Base-by-base conservation (phyloP, 768 basidiomycete genomes). In the Suillus lakei region DNA sequence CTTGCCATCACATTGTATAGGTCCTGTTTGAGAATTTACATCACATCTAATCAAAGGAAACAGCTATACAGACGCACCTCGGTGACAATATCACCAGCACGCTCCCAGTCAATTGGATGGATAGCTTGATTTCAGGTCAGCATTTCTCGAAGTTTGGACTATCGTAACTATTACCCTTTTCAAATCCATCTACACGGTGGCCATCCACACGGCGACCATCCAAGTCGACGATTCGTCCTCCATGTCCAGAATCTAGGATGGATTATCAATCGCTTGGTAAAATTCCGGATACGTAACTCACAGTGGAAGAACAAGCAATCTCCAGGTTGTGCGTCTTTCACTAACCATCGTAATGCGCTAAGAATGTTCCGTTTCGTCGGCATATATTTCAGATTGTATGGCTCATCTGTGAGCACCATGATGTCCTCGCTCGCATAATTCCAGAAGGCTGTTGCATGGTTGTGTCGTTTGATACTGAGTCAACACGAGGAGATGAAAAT, bases 241-340 rank as follows among this genome's bases (percentile, higher is more conserved):
- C 58, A 41, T 59, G 58, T 41, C 58, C 58, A 41, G 58, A 59
- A 28, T 41, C 58, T 59, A n/a, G 26, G 18, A 21, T 28, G 5
- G 2, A 41, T 21, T 26, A 28, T 41, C 26, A 59, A 28, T 28
- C 5, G 0, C 26, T 41, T 41, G 6, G 10, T 59, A 28, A 7
- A 13, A 21, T 21, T 18, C 12, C 18, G 2, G 18, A 39, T 23
- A 41, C 39, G 18, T 6, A 12, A 41, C 58, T 64, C 53, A 67
- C 86, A 91, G 66, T 91, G 90, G 69, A 91, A 87, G 74, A 91
- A 90, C 8, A 91, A 77, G 16, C 88, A 86, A 71, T 91, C 90
- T 68, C 89, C 82, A 8, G 83, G 78, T 44, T 79, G 79, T 5
- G 92, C 92, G 66, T 81, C 84, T 5, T 79, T 72, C 23, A 92